These are phyloP conservation scores for Chlorella sp. DNA, from an alignment of 139 green algal species.

Conservation along the genomic window DNA sequence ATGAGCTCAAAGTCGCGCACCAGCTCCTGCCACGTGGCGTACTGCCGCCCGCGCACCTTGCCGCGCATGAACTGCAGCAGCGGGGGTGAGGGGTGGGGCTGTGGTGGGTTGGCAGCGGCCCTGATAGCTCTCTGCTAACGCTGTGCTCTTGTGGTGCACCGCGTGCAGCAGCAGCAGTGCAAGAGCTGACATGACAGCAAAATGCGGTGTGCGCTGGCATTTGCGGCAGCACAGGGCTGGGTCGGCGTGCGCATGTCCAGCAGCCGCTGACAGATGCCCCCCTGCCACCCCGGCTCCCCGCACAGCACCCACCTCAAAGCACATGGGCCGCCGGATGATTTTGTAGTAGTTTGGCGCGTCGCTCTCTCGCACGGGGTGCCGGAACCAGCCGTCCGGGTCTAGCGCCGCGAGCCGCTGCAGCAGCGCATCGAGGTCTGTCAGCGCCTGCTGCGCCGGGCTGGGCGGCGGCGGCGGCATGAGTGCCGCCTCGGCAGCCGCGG, in stretches of 20 bases:
- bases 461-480: neutral
- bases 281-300: too few species aligned
- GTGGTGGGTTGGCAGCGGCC: too few species aligned
- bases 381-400: slow-evolving; percentile 63
- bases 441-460: neutral
- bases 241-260: neutral
- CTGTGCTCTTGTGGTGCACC: too few species aligned
- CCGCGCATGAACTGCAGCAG: slow-evolving; percentile 53
- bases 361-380: slow-evolving; percentile 58
- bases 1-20: slow-evolving; percentile 80
- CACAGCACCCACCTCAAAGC: slow-evolving; percentile 59
- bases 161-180: slow-evolving; percentile 6
- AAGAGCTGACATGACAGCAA: neutral
- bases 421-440: slow-evolving; percentile 42
- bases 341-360: slow-evolving; percentile 64
- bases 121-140: too few species aligned
- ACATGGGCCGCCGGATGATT: slow-evolving; percentile 75
- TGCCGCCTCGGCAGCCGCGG: neutral
- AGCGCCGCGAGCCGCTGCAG: slow-evolving; percentile 34
- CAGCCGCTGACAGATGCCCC: too few species aligned
- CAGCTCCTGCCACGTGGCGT: slow-evolving; percentile 59
- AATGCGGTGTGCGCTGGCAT: neutral
- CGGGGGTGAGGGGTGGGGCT: too few species aligned
- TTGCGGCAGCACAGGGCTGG: neutral
- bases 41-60: slow-evolving; percentile 57